phyloP scores from a whole-genome alignment of 1,139 yeast species.

The Debaryomyces fabryi region DNA sequence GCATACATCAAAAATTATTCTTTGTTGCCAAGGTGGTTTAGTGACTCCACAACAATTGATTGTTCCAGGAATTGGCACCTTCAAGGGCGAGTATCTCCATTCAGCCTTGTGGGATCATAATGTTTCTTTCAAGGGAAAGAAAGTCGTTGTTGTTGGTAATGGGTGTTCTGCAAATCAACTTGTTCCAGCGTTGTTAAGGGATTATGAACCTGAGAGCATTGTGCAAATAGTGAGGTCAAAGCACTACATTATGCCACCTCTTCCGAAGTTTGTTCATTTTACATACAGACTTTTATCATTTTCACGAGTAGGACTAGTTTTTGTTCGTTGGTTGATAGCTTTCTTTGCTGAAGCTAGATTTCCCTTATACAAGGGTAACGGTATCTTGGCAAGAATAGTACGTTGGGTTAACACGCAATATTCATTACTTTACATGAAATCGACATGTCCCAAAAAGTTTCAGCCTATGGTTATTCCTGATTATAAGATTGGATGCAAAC shows the following conservation, averaged over 20 bases:
- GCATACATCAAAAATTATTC: constrained; percentile 34
- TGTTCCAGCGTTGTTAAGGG: constrained; percentile 36
- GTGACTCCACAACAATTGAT: constrained; percentile 36
- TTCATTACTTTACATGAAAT: constrained; percentile 32
- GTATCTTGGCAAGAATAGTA: constrained; percentile 28
- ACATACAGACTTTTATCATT: constrained; percentile 30
- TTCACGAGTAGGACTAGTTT: constrained; percentile 28
- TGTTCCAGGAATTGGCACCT: constrained; percentile 42
- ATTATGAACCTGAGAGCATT: constrained; percentile 30
- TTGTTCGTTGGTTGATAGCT: constrained; percentile 34
- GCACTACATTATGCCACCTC: constrained; percentile 46
- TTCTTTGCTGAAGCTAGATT: constrained; percentile 35
- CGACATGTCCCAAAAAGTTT: constrained; percentile 36
- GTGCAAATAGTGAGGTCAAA: constrained; percentile 41
- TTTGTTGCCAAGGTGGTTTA: constrained; percentile 42
- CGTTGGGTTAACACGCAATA: constrained; percentile 27
- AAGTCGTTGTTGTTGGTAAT: constrained; percentile 44
- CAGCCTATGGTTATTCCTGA: constrained; percentile 38
- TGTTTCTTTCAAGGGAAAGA: constrained; percentile 37
- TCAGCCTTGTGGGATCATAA: constrained; percentile 51
- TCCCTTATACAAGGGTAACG: constrained; percentile 40
- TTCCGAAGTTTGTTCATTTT: constrained; percentile 25
- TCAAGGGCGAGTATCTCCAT: constrained; percentile 50
- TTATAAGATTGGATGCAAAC: constrained; percentile 47
- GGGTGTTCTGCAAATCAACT: constrained; percentile 51